Percentiles rank a stretch among this genome's conserved stretches.
Evolutionary conservation across 2,329 filamentous ascomycete genomes (phyloP).

Genomic region (Paramyrothecium roridum): DNA sequence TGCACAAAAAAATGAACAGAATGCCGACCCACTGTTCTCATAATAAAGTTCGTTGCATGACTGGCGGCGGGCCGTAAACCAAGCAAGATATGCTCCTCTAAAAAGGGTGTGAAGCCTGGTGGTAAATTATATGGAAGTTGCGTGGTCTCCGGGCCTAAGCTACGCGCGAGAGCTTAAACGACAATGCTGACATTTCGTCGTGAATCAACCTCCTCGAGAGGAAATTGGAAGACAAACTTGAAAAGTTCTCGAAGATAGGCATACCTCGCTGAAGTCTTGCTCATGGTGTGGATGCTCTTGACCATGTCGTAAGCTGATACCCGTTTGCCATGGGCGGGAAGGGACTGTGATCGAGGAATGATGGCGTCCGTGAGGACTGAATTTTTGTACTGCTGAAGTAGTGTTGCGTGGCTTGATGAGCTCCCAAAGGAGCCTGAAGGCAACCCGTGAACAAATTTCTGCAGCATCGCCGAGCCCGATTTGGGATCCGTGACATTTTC

Average conservation of each 20-base stretch:
- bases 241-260: constrained; percentile 80
- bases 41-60: too few relatives aligned
- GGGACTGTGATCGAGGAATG: constrained; percentile 35
- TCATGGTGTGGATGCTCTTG: constrained; percentile 75
- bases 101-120: not conserved
- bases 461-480: constrained; percentile 53
- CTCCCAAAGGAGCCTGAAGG: constrained; percentile 77
- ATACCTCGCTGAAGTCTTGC: constrained; percentile 64
- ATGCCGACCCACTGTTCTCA: not conserved
- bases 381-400: constrained; percentile 78
- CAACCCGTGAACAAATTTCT: constrained; percentile 72
- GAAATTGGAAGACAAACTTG: constrained; percentile 79
- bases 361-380: constrained; percentile 70
- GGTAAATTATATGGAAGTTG: not conserved
- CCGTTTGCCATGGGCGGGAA: constrained; percentile 53
- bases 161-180: constrained; percentile 23
- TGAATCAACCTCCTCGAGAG: constrained; percentile 71
- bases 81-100: too few relatives aligned
- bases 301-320: constrained; percentile 73
- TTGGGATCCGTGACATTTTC: constrained; percentile 43
- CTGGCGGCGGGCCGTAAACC: too few relatives aligned
- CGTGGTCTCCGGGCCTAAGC: constrained; percentile 19
- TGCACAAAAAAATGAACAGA: not conserved
- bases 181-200: constrained; percentile 63
- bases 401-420: constrained; percentile 63